Base-by-base conservation (phyloP, 176 grass and related monocot species). In the Zizania latifolia region DNA sequence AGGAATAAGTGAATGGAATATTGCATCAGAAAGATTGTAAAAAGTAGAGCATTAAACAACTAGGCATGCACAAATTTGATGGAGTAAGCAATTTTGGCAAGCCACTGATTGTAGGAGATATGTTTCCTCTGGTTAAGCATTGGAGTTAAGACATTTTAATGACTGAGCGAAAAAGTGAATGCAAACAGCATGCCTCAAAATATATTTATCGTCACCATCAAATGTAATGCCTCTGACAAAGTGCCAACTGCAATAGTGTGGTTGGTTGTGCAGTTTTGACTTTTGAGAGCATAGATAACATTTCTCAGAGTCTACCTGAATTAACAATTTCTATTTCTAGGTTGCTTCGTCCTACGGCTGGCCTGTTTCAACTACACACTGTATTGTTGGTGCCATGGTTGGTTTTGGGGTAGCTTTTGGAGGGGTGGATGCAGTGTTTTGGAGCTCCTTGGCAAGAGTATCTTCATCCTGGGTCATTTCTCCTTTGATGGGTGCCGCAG, bases 321-420 rank as follows among this genome's bases (percentile, higher is more conserved):
- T 76, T 70, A 58, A 41, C 64, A 11, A 21, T 10, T 67, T 19
- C 19, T 83, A 39, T 64, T 89, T 82, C 35, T 82, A 94, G 95
- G 95, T 99, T 74, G 92, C 95, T 90, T 99, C 95, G 6, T 99
- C 82, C 57, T 99, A 87, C 30, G 95, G 95, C 38, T 99, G 87
- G 95, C 95, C 95, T 46, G 95, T 99, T 23, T 94, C 95, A 78
- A 99, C 95, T 67, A 99, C 95, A 45, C 95, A 99, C 64, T 99
- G 95, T 82, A 99, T 99, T 21, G 87, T 94, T 35, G 95, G 95
- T 24, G 95, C 95, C n/a, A 99, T 99, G 95, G 95, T 99, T 57
- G 95, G 91, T 59, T 99, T 99, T 68, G 95, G 92, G n/a, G 68
- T 99, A 17, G 86, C 78, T 15, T 92, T 86, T 74, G 95, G 95